Base-by-base conservation (phyloP, 495 filamentous ascomycete genomes). In the Lasiosphaeria miniovina region DNA sequence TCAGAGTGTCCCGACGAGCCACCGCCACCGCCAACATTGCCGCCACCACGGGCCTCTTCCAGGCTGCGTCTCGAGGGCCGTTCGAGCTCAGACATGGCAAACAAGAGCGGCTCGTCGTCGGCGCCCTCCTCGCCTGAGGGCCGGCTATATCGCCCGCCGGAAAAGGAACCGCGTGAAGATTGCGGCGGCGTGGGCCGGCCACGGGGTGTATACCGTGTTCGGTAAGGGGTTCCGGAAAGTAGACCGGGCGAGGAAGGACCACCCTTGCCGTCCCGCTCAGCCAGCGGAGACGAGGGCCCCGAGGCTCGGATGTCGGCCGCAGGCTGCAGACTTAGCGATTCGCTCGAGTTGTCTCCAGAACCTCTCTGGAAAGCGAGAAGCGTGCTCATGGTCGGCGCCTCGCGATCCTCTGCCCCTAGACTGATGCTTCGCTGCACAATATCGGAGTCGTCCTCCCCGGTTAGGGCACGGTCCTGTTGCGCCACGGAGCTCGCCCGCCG, bases 61-160 rank as follows among this genome's bases (percentile, higher is more conserved):
- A 91, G 72, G 63, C 90, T 93, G 56, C 88, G 80, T 53, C 89
- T 82, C 12, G 83, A 85, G 17, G 80, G 77, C 33, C 83, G 75
- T 52, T 84, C 87, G 60, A 94, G 84, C 65, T 96, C 91, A 58
- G 88, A 92, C 89, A 96, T 93, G 45, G 89, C 88, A 67, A 96
- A 96, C 15, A 95, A 74, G 9, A 96, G 73, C 33, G 88, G 88
- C 71, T 96, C 91, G 15, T 93, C 91, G 56, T 95, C 91, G 49
- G 71, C 65, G 2, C 80, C 82, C 9, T 77, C 76, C 51, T 79
- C 74, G 43, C 43, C 43, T 5, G 43, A 46, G 7, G 43, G 2
- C 43, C 43, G 43, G 12, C 43, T 46, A n/a, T 46, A 46, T 14
- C 43, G 12, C 43, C 82, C 36, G 78, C 59, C 52, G 9, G 68